Percentiles rank a stretch among this genome's conserved stretches.
phyloP scores from a whole-genome alignment of 768 basidiomycete species.

The Suillus placidus region DNA sequence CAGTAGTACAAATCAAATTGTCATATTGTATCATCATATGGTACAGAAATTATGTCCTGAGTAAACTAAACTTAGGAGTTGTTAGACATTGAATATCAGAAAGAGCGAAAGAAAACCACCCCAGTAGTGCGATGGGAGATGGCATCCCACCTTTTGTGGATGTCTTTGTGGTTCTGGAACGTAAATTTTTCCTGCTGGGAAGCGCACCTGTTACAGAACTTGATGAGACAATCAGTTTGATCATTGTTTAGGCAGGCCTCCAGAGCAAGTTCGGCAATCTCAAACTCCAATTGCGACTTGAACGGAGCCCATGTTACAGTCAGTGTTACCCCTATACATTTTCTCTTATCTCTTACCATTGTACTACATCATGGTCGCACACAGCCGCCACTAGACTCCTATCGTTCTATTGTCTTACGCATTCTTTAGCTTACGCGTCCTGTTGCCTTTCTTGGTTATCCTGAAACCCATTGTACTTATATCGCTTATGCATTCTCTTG shows the following conservation, averaged over 20 bases:
- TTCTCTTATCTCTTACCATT: too few species aligned
- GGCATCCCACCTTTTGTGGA: conserved; percentile 25
- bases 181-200: conserved; percentile 16
- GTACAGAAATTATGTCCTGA: conserved; percentile 18
- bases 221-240: conserved; percentile 23
- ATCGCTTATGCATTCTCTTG: too few species aligned
- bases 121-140: conserved; percentile 12
- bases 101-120: conserved; percentile 1
- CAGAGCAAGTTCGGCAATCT: conserved; percentile 30
- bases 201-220: conserved; percentile 15
- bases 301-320: too few species aligned
- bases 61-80: conserved; percentile 15
- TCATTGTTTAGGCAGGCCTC: conserved; percentile 23
- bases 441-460: too few species aligned
- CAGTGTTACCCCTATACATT: too few species aligned
- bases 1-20: conserved; percentile 24
- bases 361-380: too few species aligned
- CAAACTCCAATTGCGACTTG: conserved; percentile 30
- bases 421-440: too few species aligned
- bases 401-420: too few species aligned
- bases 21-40: conserved; percentile 16
- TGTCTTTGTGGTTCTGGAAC: conserved; percentile 21
- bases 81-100: conserved; percentile 12
- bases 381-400: too few species aligned
- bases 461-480: too few species aligned